Percentiles rank a stretch among this genome's conserved stretches.
phyloP scores from a whole-genome alignment of 192 early-diverging fungal genomes.

The Gigaspora rosea region DNA sequence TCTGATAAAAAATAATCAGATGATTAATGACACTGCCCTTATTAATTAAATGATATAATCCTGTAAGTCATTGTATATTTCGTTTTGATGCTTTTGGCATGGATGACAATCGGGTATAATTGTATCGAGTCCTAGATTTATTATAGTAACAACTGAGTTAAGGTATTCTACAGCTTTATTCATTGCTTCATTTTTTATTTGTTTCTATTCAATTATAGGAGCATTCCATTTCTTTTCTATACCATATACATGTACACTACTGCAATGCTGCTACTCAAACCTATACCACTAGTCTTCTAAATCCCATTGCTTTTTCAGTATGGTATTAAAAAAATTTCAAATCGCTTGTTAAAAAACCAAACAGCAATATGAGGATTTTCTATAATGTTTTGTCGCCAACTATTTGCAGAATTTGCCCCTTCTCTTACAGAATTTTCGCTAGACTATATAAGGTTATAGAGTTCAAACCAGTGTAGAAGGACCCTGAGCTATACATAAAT shows the following conservation, averaged over 20 bases:
- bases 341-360: background rate
- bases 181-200: background rate
- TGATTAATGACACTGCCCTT: no score
- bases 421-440: background rate
- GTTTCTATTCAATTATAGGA: background rate
- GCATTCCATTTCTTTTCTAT: background rate
- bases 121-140: no score
- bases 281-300: no score
- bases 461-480: background rate
- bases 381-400: background rate
- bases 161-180: no score
- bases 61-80: no score
- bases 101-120: no score
- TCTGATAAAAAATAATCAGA: no score
- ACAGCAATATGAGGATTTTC: background rate
- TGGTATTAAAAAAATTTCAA: background rate
- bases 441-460: background rate
- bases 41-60: background rate
- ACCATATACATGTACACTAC: no score
- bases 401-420: background rate
- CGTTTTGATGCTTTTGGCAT: no score
- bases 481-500: no score
- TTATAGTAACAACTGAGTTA: no score
- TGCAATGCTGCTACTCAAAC: no score
- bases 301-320: background rate